Conservation (phyloP, 768 basidiomycete genomes). For the Mycena alexandri region DNA sequence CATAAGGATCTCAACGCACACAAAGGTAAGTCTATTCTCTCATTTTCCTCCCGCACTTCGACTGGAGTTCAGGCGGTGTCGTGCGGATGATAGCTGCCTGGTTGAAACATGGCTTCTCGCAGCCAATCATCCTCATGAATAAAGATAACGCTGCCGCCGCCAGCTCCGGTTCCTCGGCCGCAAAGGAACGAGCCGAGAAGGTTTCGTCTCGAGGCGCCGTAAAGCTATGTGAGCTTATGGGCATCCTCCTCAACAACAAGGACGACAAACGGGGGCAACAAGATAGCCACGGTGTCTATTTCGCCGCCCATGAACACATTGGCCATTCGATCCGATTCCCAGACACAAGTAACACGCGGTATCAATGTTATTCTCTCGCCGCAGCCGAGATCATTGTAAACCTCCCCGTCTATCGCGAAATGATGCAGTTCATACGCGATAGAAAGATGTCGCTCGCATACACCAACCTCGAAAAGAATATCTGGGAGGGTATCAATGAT, state of each 20-base stretch:
- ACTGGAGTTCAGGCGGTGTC: too few relatives aligned
- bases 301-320: constrained; percentile 22
- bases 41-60: too few relatives aligned
- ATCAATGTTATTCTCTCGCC: constrained; percentile 43
- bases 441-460: constrained; percentile 43
- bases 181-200: constrained; percentile 28
- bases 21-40: too few relatives aligned
- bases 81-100: too few relatives aligned
- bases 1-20: too few relatives aligned
- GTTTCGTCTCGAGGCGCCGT: too few relatives aligned
- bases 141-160: constrained; percentile 41
- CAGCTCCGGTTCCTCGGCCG: neutral
- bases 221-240: too few relatives aligned
- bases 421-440: constrained; percentile 41
- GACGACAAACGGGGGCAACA: too few relatives aligned
- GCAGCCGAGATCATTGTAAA: constrained; percentile 43
- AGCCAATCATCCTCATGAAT: constrained; percentile 41
- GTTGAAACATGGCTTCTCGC: too few relatives aligned
- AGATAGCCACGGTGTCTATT: too few relatives aligned
- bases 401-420: constrained; percentile 39
- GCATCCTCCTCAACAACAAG: too few relatives aligned
- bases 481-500: constrained; percentile 44
- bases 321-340: constrained; percentile 43
- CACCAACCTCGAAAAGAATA: constrained; percentile 45
- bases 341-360: constrained; percentile 50